phyloP scores from a whole-genome alignment of 805 yeast genomes.

The Yamadazyma takamatsuzukensis region DNA sequence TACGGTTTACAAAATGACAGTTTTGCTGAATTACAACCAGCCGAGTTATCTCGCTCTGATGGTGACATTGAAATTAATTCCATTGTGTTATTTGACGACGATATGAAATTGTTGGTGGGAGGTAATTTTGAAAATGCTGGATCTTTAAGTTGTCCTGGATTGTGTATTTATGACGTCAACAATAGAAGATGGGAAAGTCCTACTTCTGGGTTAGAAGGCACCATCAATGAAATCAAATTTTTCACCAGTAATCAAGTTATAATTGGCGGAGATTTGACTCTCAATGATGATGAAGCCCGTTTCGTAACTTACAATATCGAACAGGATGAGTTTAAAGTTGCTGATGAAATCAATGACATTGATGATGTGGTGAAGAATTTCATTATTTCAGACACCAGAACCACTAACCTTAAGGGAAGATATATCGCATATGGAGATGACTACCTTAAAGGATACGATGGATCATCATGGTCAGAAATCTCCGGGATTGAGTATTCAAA shows the following conservation, averaged over 20 bases:
- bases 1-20: slow-evolving; percentile 46
- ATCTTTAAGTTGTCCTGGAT: slow-evolving; percentile 50
- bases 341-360: slow-evolving; percentile 1
- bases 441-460: slow-evolving; percentile 42
- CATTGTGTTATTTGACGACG: slow-evolving; percentile 30
- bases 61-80: slow-evolving; percentile 33
- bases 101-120: slow-evolving; percentile 55
- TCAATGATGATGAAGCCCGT: slow-evolving; percentile 30
- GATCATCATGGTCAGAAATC: slow-evolving; percentile 45
- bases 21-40: slow-evolving; percentile 47
- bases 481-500: slow-evolving; percentile 28
- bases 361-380: slow-evolving; percentile 13
- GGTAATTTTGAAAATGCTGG: slow-evolving; percentile 68
- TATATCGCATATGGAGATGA: slow-evolving; percentile 31
- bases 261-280: slow-evolving; percentile 50
- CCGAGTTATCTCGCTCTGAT: slow-evolving; percentile 37
- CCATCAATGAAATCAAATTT: slow-evolving; percentile 51
- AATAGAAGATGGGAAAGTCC: slow-evolving; percentile 54
- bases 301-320: slow-evolving; percentile 56
- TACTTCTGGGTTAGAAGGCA: slow-evolving; percentile 21
- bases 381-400: slow-evolving; percentile 40
- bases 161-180: slow-evolving; percentile 63
- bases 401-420: slow-evolving; percentile 37
- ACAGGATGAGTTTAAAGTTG: slow-evolving; percentile 21
- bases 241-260: slow-evolving; percentile 33